A percentile compares a stretch with the other conserved stretches of the same genome.
These are phyloP conservation scores for Parasarocladium wereldwijsianum DNA, from an alignment of 2,329 filamentous ascomycete species.

Conservation along the genomic window DNA sequence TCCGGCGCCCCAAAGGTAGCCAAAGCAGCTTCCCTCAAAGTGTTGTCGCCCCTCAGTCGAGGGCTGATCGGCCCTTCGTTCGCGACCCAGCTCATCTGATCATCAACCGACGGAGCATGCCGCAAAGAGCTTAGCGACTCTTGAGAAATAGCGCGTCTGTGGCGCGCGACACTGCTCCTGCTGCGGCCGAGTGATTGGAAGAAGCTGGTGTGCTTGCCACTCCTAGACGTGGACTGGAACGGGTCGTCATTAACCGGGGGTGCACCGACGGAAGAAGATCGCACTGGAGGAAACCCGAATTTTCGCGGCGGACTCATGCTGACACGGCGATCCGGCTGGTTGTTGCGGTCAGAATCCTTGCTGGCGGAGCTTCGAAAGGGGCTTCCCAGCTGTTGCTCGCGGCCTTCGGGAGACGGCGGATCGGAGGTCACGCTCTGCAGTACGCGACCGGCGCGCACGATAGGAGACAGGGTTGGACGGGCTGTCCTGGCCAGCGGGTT, in stretches of 20 bases:
- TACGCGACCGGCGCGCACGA: constrained; percentile 40
- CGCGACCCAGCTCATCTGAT: constrained; percentile 30
- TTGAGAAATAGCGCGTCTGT: constrained; percentile 6
- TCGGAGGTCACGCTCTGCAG: constrained; percentile 45
- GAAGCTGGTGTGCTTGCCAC: constrained; percentile 17
- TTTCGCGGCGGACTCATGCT: constrained; percentile 17
- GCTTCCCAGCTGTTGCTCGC: constrained; percentile 37
- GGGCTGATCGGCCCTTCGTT: constrained; percentile 22
- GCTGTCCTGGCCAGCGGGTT: constrained; percentile 13
- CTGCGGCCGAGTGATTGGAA: constrained; percentile 17
- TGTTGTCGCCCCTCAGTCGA: constrained; percentile 18
- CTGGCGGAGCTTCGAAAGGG: constrained; percentile 32
- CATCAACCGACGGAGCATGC: constrained; percentile 17
- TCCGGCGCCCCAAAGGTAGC: constrained; percentile 3
- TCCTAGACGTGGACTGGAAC: constrained; percentile 12
- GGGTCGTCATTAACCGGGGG: constrained; percentile 12
- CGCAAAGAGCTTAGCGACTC: constrained; percentile 19
- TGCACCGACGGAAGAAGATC: constrained; percentile 6
- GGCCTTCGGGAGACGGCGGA: constrained; percentile 37
- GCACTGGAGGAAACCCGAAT: constrained; percentile 6
- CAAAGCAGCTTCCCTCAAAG: constrained; percentile 14
- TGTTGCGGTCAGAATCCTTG: constrained; percentile 17
- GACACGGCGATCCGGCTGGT: constrained; percentile 10
- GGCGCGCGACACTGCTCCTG: constrained; percentile 7
- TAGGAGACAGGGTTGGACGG: constrained; percentile 37